Base-by-base conservation (phyloP, 78 protist genomes). In the Dictyostelium firmibasis region DNA sequence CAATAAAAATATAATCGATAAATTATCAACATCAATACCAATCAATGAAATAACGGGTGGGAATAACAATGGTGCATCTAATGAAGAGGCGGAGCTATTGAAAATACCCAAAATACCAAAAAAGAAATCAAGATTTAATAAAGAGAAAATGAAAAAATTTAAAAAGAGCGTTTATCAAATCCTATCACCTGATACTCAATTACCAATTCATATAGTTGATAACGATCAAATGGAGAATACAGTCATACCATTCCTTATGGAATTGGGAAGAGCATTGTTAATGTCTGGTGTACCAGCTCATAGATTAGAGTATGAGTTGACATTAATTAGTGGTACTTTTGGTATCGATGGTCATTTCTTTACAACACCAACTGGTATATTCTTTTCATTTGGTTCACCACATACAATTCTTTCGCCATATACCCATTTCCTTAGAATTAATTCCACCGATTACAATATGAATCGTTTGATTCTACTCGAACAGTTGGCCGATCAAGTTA, bases 341-440 rank as follows among this genome's bases (percentile, higher is more conserved):
- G 93, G 94, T 62, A 78, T 89, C 3, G 94, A 89, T 41, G 94
- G 94, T 35, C 84, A 89, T 79, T 89, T 89, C 38, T 89, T 89
- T 53, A 38, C 94, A 33, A 89, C 94, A 47, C 94, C 94, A 31
- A 89, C 94, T 20, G 94, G 94, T 35, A 89, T 89, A 1, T 89
- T 89, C 50, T 89, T 89, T 41, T 89, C 94, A 14, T 89, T 89
- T 69, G 94, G 94, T 78, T 89, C 94, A 16, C 94, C 94, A n/a
- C 94, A 89, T 57, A 81, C 94, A 13, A 89, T 89, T 89, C 82
- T 89, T 18, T 89, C 94, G 44, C 94, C 94, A 70, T 89, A 89
- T 81, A 89, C 94, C 0, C 94, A 89, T 89, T 81, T 89, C 27
- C 67, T 89, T 6, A 43, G 94, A 31, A 89, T 89, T 5, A 75